A percentile compares a stretch with the other conserved stretches of the same genome.
These are phyloP conservation scores for Exutisphaerella laricina DNA, from an alignment of 2,329 filamentous ascomycete genomes.

Conservation along the genomic window DNA sequence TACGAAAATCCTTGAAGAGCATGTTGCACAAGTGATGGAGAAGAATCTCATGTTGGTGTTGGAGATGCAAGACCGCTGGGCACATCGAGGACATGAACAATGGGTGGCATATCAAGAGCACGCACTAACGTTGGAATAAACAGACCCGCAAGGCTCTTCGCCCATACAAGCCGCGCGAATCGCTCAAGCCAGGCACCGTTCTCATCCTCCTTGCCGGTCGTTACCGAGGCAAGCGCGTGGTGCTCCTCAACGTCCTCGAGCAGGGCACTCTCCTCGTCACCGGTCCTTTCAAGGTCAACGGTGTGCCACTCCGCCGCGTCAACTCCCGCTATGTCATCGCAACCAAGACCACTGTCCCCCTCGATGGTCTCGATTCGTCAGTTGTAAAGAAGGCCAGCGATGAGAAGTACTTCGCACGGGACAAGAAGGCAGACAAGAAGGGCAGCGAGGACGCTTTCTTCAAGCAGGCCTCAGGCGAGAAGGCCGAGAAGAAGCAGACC, in stretches of 20 bases:
- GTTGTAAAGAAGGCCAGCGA: constrained; percentile 71
- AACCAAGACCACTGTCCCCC: constrained; percentile 77
- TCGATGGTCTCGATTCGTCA: constrained; percentile 70
- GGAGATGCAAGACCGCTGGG: too few relatives aligned
- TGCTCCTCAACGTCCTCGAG: constrained; percentile 95
- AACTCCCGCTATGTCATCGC: constrained; percentile 92
- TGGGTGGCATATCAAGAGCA: constrained; percentile 8
- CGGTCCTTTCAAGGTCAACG: constrained; percentile 99
- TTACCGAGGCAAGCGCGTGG: constrained; percentile 99
- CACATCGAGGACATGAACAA: constrained; percentile 1
- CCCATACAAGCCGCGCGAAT: constrained; percentile 77
- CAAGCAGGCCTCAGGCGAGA: constrained; percentile 80
- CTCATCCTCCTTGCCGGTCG: constrained; percentile 99
- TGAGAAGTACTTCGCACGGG: constrained; percentile 91
- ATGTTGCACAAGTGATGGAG: neutral
- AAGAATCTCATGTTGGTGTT: too few relatives aligned
- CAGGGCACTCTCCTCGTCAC: constrained; percentile 99
- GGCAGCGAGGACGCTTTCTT: constrained; percentile 94
- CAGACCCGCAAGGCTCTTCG: constrained; percentile 94
- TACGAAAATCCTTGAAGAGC: constrained; percentile 49
- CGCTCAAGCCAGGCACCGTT: constrained; percentile 89
- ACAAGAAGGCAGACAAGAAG: constrained; percentile 93
- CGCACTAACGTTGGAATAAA: constrained; percentile 21
- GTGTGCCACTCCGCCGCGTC: constrained; percentile 89
- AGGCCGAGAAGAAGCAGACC: constrained; percentile 97